Conservation (phyloP, 495 filamentous ascomycete genomes). For the Penicillium goetzii region DNA sequence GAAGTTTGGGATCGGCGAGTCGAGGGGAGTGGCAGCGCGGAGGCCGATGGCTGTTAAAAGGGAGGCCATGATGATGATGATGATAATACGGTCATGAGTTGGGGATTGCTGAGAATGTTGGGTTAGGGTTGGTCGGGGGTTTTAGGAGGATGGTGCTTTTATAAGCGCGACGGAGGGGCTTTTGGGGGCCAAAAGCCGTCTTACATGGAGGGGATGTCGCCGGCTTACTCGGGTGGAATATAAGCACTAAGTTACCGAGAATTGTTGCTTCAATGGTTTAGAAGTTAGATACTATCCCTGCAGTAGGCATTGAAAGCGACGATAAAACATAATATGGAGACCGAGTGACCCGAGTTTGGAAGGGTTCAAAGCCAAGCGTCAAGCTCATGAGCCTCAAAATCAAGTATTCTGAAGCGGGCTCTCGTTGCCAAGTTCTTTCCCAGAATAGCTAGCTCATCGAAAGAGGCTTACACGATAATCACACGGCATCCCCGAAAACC, state of each 20-base stretch:
- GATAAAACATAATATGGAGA: too few relatives aligned
- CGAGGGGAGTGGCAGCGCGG: constrained; percentile 14
- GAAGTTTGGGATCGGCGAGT: constrained; percentile 32
- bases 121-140: background rate
- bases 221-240: background rate
- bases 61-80: constrained; percentile 18
- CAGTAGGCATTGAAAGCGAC: too few relatives aligned
- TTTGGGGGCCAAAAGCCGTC: background rate
- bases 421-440: background rate
- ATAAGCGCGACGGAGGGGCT: background rate
- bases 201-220: background rate
- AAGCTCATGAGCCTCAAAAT: too few relatives aligned
- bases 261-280: too few relatives aligned
- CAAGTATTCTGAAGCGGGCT: too few relatives aligned
- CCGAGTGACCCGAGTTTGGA: too few relatives aligned
- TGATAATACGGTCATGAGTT: background rate
- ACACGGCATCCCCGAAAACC: background rate
- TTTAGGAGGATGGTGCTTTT: background rate
- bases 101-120: background rate
- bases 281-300: too few relatives aligned
- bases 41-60: constrained; percentile 32
- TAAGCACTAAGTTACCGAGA: too few relatives aligned
- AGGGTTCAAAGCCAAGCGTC: too few relatives aligned
- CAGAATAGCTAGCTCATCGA: background rate
- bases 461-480: background rate